A percentile compares a stretch with the other conserved stretches of the same genome.
Evolutionary conservation across 2,329 filamentous ascomycete genomes (phyloP).

Genomic region (Furcasterigmium sp.): DNA sequence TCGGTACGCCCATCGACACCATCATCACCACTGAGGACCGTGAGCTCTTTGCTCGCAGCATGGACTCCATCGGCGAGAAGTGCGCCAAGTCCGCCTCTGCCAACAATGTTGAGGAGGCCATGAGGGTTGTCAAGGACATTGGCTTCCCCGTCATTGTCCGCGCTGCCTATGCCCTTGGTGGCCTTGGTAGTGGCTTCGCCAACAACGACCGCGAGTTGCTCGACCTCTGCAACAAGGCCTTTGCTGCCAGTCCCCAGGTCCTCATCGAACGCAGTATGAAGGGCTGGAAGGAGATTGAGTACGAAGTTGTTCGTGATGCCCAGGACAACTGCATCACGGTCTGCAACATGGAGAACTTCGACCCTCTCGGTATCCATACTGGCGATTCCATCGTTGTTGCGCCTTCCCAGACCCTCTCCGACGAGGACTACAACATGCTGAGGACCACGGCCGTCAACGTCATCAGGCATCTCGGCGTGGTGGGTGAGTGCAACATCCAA

Average conservation of each 20-base stretch:
- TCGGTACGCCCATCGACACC: conserved; percentile 94
- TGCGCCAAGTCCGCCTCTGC: conserved; percentile 96
- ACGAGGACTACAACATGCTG: conserved; percentile 99
- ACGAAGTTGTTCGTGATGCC: conserved; percentile 93
- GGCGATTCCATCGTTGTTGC: conserved; percentile 98
- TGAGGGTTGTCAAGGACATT: conserved; percentile 83
- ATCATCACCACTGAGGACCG: conserved; percentile 98
- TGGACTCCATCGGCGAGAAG: conserved; percentile 97
- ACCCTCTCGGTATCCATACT: conserved; percentile 95
- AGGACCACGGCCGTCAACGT: conserved; percentile 95
- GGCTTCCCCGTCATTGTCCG: conserved; percentile 96
- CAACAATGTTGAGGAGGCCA: conserved; percentile 79
- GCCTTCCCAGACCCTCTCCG: conserved; percentile 91
- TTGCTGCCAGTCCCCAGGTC: conserved; percentile 91
- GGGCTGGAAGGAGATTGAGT: conserved; percentile 99
- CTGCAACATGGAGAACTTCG: conserved; percentile 99
- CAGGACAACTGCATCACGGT: conserved; percentile 99
- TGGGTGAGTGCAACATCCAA: conserved; percentile 98
- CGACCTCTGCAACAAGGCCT: conserved; percentile 89
- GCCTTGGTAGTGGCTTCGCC: conserved; percentile 91
- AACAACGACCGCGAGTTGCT: conserved; percentile 78
- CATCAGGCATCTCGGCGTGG: conserved; percentile 92
- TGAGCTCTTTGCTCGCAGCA: conserved; percentile 93
- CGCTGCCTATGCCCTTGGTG: conserved; percentile 92
- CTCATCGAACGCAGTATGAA: conserved; percentile 99